phyloP scores from a whole-genome alignment of 305 asterid species.

The Fraxinus velutina region DNA sequence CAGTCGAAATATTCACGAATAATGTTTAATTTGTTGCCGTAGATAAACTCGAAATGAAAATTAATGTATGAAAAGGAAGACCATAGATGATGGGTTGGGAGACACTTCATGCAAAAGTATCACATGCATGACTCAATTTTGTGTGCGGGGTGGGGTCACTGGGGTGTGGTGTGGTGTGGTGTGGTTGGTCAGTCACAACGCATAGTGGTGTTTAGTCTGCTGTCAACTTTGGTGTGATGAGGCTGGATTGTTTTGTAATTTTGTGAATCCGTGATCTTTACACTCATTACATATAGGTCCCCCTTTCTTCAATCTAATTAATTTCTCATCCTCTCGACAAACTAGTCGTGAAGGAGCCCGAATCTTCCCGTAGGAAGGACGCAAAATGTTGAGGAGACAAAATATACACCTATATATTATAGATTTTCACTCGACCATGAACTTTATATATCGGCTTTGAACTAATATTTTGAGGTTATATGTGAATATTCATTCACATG shows the following conservation, averaged over 20 bases:
- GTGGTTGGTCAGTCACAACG: neutral
- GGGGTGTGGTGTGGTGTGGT: neutral
- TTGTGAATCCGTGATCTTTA: neutral
- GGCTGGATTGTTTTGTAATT: conserved; percentile 20
- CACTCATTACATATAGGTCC: neutral
- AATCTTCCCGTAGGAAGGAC: neutral
- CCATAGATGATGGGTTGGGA: neutral
- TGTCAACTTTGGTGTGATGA: neutral
- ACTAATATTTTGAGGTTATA: too few relatives aligned
- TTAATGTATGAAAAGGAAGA: neutral
- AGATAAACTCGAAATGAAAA: neutral
- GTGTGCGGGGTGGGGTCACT: neutral
- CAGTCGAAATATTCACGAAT: too few relatives aligned
- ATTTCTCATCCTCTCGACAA: neutral
- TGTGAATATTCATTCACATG: neutral
- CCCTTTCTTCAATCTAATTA: neutral
- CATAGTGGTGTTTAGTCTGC: neutral
- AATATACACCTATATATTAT: too few relatives aligned
- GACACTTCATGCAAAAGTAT: neutral
- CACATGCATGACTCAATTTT: neutral
- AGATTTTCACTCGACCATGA: too few relatives aligned
- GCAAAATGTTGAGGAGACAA: neutral
- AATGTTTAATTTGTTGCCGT: too few relatives aligned
- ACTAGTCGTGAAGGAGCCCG: neutral
- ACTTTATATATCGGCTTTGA: too few relatives aligned